These are phyloP conservation scores for Phalaenopsis equestris DNA, from an alignment of 106 monocot species.

Conservation along the genomic window DNA sequence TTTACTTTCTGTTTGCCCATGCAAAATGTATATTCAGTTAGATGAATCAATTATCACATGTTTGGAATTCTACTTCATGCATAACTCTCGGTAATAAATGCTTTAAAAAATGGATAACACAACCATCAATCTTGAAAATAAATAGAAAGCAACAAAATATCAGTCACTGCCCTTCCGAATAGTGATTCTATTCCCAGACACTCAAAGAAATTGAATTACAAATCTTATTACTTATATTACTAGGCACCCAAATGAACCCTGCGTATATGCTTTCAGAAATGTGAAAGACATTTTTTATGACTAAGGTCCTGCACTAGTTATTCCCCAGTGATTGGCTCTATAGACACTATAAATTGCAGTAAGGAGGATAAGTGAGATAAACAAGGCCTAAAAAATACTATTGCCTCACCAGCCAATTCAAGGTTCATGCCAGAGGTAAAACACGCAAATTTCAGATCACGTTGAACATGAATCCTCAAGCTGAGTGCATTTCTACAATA, in stretches of 20 bases:
- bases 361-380: too few relatives aligned
- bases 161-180: not conserved
- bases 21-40: not conserved
- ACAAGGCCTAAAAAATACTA: too few relatives aligned
- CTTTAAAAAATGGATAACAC: not conserved
- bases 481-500: too few relatives aligned
- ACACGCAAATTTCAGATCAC: too few relatives aligned
- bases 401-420: too few relatives aligned
- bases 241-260: not conserved
- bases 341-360: too few relatives aligned
- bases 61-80: not conserved
- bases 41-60: not conserved
- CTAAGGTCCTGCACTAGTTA: not conserved
- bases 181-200: not conserved
- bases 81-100: conserved; percentile 3
- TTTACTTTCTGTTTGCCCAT: conserved; percentile 44
- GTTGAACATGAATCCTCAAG: too few relatives aligned
- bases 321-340: too few relatives aligned
- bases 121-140: not conserved
- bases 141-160: not conserved
- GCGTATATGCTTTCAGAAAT: not conserved
- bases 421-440: too few relatives aligned
- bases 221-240: not conserved
- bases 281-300: not conserved
- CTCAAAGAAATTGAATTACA: not conserved